phyloP scores from a whole-genome alignment of 2,329 filamentous ascomycete species.

The Graphiopsis chlorocephala region DNA sequence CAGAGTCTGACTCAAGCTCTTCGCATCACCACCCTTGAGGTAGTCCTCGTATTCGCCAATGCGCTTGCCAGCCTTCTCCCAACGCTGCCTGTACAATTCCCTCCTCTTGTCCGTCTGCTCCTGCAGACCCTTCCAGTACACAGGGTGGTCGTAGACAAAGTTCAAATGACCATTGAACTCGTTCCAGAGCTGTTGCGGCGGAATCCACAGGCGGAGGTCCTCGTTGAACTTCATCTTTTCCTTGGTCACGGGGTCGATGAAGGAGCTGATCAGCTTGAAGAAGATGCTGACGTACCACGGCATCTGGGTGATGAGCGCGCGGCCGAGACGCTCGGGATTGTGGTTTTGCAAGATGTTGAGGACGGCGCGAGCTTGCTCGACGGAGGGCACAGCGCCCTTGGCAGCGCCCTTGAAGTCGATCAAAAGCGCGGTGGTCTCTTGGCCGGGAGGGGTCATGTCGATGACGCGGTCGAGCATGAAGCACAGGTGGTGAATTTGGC shows the following conservation, averaged over 20 bases:
- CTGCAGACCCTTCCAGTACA: conserved; percentile 86
- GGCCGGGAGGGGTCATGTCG: conserved; percentile 80
- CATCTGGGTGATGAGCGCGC: conserved; percentile 85
- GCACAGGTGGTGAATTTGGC: conserved; percentile 89
- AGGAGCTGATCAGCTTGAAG: conserved; percentile 93
- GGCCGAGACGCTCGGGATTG: conserved; percentile 88
- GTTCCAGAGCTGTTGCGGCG: conserved; percentile 76
- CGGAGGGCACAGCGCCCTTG: conserved; percentile 70
- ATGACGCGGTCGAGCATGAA: conserved; percentile 92
- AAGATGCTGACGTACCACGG: conserved; percentile 90
- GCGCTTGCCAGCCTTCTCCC: conserved; percentile 74
- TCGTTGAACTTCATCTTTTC: conserved; percentile 98
- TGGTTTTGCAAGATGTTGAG: conserved; percentile 89
- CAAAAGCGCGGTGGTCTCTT: conserved; percentile 81
- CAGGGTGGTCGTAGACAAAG: conserved; percentile 85
- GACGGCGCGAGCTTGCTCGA: conserved; percentile 77
- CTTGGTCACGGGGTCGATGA: conserved; percentile 91
- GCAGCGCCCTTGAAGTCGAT: conserved; percentile 88
- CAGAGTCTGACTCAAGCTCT: conserved; percentile 26
- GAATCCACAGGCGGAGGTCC: conserved; percentile 78
- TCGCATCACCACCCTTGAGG: conserved; percentile 64
- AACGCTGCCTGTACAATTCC: conserved; percentile 63
- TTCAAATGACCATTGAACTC: conserved; percentile 74
- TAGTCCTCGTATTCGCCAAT: conserved; percentile 87
- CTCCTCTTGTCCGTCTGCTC: conserved; percentile 66